Percentiles rank a stretch among this genome's conserved stretches.
Conservation (phyloP, 1,139 yeast genomes). For the Torulaspora globosa region DNA sequence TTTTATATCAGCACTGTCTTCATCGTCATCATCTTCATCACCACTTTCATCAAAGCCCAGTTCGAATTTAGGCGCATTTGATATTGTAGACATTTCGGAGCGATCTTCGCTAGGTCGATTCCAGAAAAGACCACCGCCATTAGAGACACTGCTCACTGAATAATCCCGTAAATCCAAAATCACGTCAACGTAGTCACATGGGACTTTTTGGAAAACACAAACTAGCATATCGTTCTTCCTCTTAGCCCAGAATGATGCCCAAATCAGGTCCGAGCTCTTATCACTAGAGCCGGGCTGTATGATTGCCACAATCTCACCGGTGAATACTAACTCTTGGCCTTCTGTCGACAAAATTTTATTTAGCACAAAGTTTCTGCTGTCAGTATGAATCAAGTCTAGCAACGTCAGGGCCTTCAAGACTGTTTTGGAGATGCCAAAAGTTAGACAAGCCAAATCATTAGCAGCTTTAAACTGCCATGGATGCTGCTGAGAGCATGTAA, state of each 20-base stretch:
- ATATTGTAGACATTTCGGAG: slow-evolving; percentile 1
- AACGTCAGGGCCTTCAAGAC: slow-evolving; percentile 62
- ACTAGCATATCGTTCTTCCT: slow-evolving; percentile 64
- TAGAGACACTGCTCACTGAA: slow-evolving; percentile 24
- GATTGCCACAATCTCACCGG: slow-evolving; percentile 55
- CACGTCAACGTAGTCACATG: slow-evolving; percentile 72
- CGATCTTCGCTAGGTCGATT: slow-evolving; percentile 4
- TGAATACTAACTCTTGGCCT: slow-evolving; percentile 44
- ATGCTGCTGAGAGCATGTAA: slow-evolving; percentile 68
- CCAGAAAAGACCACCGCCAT: slow-evolving; percentile 24
- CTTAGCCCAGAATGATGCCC: slow-evolving; percentile 90
- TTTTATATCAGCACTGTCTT: neutral
- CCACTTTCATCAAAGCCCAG: slow-evolving; percentile 5
- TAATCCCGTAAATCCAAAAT: slow-evolving; percentile 38
- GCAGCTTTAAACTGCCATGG: slow-evolving; percentile 85
- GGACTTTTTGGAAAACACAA: slow-evolving; percentile 84
- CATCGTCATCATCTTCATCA: neutral
- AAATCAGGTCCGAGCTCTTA: slow-evolving; percentile 49
- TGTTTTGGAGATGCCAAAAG: slow-evolving; percentile 73
- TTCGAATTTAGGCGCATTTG: slow-evolving; percentile 6
- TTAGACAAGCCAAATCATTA: slow-evolving; percentile 82
- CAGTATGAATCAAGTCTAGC: slow-evolving; percentile 73
- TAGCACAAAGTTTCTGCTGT: slow-evolving; percentile 62
- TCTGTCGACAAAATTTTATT: slow-evolving; percentile 47
- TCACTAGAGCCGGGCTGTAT: slow-evolving; percentile 41